phyloP scores from a whole-genome alignment of 768 basidiomycete species.

The Termitomyces sp. region DNA sequence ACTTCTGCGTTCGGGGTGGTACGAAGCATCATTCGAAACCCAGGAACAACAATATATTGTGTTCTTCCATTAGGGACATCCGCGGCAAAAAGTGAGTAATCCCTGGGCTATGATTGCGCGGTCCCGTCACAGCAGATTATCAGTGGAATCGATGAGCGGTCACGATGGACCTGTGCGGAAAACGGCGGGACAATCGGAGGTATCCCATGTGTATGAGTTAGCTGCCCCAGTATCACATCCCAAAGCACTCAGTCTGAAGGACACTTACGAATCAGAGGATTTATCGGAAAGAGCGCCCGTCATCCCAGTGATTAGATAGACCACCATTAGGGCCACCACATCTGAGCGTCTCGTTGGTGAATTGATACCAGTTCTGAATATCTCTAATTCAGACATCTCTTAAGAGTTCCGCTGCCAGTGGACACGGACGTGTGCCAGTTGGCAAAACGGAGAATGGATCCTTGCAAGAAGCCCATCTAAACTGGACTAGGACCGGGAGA shows the following conservation, averaged over 20 bases:
- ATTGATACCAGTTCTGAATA: conserved; percentile 14
- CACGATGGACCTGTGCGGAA: conserved; percentile 11
- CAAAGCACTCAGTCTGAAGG: conserved; percentile 6
- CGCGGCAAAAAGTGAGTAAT: conserved; percentile 4
- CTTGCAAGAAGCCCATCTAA: conserved; percentile 12
- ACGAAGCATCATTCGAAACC: conserved; percentile 14
- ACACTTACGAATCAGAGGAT: conserved; percentile 4
- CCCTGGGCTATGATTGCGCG: conserved; percentile 2
- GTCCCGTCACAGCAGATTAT: conserved; percentile 1
- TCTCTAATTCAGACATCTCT: conserved; percentile 2
- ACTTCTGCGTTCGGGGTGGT: conserved; percentile 3
- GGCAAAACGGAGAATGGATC: conserved; percentile 14
- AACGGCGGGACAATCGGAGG: conserved; percentile 8
- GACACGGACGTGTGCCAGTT: conserved; percentile 9
- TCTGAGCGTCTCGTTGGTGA: conserved; percentile 8
- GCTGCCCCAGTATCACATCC: conserved; percentile 1
- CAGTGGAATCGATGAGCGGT: conserved; percentile 1
- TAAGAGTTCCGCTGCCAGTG: too few relatives aligned
- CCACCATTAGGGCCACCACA: conserved; percentile 14
- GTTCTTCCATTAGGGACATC: conserved; percentile 7
- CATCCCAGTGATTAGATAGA: conserved; percentile 18
- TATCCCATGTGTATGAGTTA: conserved; percentile 13
- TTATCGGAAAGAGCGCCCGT: conserved; percentile 11
- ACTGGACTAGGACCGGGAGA: conserved; percentile 10
- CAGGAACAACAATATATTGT: conserved; percentile 15